Conservation (phyloP, 306 rosid genomes). For the Cicer yamashitae region DNA sequence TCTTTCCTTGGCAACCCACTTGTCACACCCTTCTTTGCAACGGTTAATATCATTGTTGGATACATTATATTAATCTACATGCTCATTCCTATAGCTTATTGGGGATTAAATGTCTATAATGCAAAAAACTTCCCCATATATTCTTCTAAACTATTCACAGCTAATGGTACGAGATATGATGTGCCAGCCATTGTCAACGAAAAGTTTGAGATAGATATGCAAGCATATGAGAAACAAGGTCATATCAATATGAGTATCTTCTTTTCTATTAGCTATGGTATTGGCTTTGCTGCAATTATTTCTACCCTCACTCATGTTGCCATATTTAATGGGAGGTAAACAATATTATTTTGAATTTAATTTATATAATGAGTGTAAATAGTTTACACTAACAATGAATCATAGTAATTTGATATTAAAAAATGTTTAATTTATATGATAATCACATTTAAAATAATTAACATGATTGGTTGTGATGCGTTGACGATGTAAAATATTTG, state of each 20-base stretch:
- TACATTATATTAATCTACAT: constrained; percentile 53
- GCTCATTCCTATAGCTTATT: constrained; percentile 58
- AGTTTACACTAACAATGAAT: no score
- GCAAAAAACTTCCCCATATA: constrained; percentile 69
- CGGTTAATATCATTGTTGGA: constrained; percentile 58
- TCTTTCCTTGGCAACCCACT: constrained; percentile 65
- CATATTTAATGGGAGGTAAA: constrained; percentile 63
- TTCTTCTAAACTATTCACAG: constrained; percentile 52
- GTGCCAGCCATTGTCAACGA: constrained; percentile 60
- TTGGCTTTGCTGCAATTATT: constrained; percentile 69
- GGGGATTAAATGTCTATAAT: constrained; percentile 59
- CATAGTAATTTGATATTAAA: no score
- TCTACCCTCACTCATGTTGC: constrained; percentile 72
- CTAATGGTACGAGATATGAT: constrained; percentile 54
- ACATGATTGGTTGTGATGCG: no score
- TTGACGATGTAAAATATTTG: fast-evolving
- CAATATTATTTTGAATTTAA: no score
- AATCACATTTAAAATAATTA: no score
- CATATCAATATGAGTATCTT: constrained; percentile 57
- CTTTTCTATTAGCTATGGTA: constrained; percentile 60
- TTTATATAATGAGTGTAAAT: no score
- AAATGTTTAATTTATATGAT: no score
- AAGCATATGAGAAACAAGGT: constrained; percentile 55
- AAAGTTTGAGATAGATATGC: constrained; percentile 62
- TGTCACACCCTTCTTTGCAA: constrained; percentile 65